Percentiles rank a stretch among this genome's conserved stretches.
Evolutionary conservation across 1,284 basidiomycete species (phyloP).

Genomic region (Earliella scabrosa): DNA sequence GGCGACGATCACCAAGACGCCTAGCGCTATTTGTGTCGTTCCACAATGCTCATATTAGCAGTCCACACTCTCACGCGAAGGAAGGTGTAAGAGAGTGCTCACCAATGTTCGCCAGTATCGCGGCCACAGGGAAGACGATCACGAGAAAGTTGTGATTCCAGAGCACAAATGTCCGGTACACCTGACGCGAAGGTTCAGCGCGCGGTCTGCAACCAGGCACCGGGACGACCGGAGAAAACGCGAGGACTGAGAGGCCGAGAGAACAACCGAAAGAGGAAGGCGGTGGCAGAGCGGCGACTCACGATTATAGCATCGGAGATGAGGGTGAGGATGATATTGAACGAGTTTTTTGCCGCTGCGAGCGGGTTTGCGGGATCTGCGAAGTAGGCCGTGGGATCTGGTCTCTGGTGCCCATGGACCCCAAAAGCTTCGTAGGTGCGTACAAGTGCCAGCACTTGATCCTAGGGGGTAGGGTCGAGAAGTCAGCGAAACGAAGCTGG

Average conservation of each 20-base stretch:
- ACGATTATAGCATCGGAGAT: conserved; percentile 14
- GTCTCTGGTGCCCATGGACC: neutral
- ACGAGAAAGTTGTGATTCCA: conserved; percentile 3
- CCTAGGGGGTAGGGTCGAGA: neutral
- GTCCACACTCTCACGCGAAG: no score
- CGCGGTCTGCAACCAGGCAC: neutral
- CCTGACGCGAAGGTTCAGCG: neutral
- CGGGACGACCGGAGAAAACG: no score
- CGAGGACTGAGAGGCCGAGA: no score
- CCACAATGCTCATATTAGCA: no score
- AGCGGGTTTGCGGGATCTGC: conserved; percentile 1
- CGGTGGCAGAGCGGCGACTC: neutral
- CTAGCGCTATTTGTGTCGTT: conserved; percentile 2
- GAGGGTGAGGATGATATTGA: conserved; percentile 8
- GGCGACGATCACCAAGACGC: conserved; percentile 9
- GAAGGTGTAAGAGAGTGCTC: no score
- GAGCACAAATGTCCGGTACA: conserved; percentile 11
- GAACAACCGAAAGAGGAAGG: no score
- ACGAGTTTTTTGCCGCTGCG: conserved; percentile 5
- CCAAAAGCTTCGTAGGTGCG: conserved; percentile 10
- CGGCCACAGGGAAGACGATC: neutral
- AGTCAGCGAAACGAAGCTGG: no score
- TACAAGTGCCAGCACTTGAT: neutral
- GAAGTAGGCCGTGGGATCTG: conserved; percentile 7
- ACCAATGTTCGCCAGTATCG: conserved; percentile 3